A percentile compares a stretch with the other conserved stretches of the same genome.
These are phyloP conservation scores for Pilaira anomala DNA, from an alignment of 192 early-diverging fungal species.

Conservation along the genomic window DNA sequence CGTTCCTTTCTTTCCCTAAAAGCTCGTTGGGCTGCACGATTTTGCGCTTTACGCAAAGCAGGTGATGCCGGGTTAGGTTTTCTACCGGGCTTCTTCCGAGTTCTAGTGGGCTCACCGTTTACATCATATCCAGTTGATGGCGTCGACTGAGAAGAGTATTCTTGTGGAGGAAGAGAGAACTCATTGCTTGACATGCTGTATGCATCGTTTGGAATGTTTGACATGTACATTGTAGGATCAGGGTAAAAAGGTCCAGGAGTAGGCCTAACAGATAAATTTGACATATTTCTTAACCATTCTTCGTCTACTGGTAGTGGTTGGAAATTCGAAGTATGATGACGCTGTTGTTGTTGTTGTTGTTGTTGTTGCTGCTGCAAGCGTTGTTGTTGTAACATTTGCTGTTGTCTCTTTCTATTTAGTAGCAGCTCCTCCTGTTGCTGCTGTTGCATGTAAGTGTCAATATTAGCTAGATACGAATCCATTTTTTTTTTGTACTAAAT, in stretches of 20 bases:
- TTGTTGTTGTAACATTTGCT: background rate
- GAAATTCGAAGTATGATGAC: no score
- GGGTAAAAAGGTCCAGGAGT: no score
- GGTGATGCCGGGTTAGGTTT: conserved; percentile 60
- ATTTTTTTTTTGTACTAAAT: background rate
- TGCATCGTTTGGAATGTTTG: background rate
- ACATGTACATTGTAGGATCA: no score
- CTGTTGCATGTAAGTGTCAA: conserved; percentile 22
- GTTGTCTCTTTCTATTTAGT: background rate
- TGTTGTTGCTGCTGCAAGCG: conserved; percentile 16
- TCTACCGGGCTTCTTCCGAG: conserved; percentile 52
- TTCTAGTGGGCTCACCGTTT: conserved; percentile 12
- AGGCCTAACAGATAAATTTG: background rate
- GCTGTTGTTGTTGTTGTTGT: conserved; percentile 5
- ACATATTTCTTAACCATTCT: background rate
- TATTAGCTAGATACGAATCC: conserved; percentile 26
- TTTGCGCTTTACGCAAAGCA: conserved; percentile 68
- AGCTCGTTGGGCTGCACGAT: conserved; percentile 83
- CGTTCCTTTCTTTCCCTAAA: conserved; percentile 85
- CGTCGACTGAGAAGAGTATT: no score
- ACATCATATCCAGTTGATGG: no score
- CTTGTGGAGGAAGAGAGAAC: no score
- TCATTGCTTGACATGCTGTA: background rate
- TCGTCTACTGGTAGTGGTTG: no score
- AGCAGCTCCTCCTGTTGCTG: background rate